phyloP scores from a whole-genome alignment of 371 early-diverging fungal species.

The Apophysomyces ossiformis region DNA sequence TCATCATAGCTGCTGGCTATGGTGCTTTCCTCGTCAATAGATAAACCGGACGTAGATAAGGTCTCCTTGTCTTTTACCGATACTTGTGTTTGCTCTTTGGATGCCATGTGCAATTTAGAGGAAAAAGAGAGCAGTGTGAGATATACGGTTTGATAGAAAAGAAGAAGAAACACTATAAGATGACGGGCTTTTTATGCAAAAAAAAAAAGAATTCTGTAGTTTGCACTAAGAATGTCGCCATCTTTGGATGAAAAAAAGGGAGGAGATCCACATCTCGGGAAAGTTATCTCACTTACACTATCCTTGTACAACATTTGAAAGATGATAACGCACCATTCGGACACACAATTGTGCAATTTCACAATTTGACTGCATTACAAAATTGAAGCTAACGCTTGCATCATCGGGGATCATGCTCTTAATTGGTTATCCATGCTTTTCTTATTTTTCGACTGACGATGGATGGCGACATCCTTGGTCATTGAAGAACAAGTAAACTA shows the following conservation, averaged over 20 bases:
- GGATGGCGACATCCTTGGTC: slow-evolving; percentile 4
- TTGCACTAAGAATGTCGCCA: not conserved
- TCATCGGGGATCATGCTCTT: not conserved
- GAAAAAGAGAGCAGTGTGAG: not conserved
- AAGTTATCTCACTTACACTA: no score
- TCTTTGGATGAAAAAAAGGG: not conserved
- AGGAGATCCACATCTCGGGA: not conserved
- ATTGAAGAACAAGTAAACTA: not conserved
- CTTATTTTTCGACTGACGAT: not conserved
- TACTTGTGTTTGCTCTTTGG: not conserved
- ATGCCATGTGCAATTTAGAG: not conserved
- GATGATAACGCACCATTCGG: slow-evolving; percentile 2
- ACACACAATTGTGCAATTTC: slow-evolving; percentile 4
- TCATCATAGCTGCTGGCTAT: slow-evolving; percentile 24
- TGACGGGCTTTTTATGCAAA: no score
- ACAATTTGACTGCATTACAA: not conserved
- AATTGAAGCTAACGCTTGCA: not conserved
- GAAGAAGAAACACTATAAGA: no score
- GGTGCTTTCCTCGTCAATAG: slow-evolving; percentile 17
- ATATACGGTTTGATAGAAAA: no score
- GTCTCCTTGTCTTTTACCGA: not conserved
- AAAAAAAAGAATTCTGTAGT: no score
- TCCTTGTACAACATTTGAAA: not conserved
- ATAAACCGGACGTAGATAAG: slow-evolving; percentile 6
- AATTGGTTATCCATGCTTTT: not conserved